Percentiles rank a stretch among this genome's conserved stretches.
Conservation (phyloP, 1,139 yeast genomes). For the Saccharomyces hybrid region DNA sequence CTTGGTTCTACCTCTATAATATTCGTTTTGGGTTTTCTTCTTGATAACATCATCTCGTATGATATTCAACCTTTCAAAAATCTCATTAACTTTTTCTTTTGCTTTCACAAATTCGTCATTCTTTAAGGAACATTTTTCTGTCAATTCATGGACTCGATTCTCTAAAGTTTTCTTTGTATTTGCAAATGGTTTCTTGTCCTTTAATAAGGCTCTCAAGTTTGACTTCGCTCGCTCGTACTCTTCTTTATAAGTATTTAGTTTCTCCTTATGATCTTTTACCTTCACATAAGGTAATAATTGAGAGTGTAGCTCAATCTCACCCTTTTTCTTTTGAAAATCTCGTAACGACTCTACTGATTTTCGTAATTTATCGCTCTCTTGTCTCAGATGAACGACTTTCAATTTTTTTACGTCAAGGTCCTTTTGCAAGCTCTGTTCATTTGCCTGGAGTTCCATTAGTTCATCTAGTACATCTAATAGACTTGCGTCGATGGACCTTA, state of each 20-base stretch:
- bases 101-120: conserved; percentile 24
- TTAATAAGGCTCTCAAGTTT: conserved; percentile 15
- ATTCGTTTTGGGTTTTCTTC: conserved; percentile 21
- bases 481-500: conserved; percentile 65
- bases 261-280: conserved; percentile 44
- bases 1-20: conserved; percentile 20
- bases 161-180: conserved; percentile 21
- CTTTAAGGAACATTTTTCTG: not conserved
- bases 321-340: conserved; percentile 30
- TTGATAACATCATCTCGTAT: conserved; percentile 21
- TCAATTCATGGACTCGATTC: conserved; percentile 20
- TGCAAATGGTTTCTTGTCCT: conserved; percentile 22
- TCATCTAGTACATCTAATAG: conserved; percentile 36
- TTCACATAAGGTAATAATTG: conserved; percentile 56
- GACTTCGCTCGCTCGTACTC: conserved; percentile 34
- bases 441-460: conserved; percentile 50
- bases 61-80: conserved; percentile 14
- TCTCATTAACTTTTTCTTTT: conserved; percentile 13
- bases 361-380: conserved; percentile 32
- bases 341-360: conserved; percentile 35
- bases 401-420: conserved; percentile 29
- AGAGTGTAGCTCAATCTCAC: conserved; percentile 42
- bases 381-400: conserved; percentile 27
- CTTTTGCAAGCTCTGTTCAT: conserved; percentile 37
- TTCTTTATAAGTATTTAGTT: conserved; percentile 36